Percentiles rank a stretch among this genome's conserved stretches.
Conservation (phyloP, 371 early-diverging fungal genomes). For the Rhizopus sp. region DNA sequence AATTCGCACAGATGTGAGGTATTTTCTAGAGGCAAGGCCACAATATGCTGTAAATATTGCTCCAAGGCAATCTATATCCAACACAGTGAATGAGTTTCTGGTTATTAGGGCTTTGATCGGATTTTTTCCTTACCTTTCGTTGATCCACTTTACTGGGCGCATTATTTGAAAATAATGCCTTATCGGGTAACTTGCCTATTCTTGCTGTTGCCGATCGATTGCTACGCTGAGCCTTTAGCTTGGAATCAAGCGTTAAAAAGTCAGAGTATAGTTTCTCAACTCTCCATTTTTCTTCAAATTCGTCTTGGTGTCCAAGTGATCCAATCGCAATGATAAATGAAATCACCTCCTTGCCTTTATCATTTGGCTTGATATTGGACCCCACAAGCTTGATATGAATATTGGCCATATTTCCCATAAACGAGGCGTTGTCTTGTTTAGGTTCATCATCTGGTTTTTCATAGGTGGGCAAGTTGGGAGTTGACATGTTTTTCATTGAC, state of each 20-base stretch:
- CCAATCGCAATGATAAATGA: slow-evolving; percentile 59
- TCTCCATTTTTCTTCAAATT: slow-evolving; percentile 68
- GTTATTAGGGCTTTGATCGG: background rate
- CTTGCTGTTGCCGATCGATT: slow-evolving; percentile 48
- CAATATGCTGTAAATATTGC: slow-evolving; percentile 71
- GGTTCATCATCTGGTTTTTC: background rate
- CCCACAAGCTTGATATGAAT: slow-evolving; percentile 57
- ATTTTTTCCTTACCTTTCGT: slow-evolving; percentile 52
- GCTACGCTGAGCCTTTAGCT: slow-evolving; percentile 52
- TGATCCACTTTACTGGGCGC: slow-evolving; percentile 76
- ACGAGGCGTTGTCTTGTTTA: background rate
- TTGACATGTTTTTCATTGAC: slow-evolving; percentile 1
- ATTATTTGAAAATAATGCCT: slow-evolving; percentile 73
- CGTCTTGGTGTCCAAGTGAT: slow-evolving; percentile 17
- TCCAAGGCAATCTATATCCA: slow-evolving; percentile 63
- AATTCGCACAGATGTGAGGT: slow-evolving; percentile 74
- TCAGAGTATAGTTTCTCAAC: slow-evolving; percentile 86
- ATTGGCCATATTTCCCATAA: slow-evolving; percentile 21
- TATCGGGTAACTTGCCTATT: slow-evolving; percentile 82
- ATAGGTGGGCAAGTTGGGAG: background rate
- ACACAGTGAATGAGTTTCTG: background rate
- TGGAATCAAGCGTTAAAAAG: slow-evolving; percentile 75
- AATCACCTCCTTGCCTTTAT: slow-evolving; percentile 77
- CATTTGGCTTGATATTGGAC: slow-evolving; percentile 75
- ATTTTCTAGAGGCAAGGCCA: slow-evolving; percentile 63